Percentiles rank a stretch among this genome's conserved stretches.
These are phyloP conservation scores for Thalassiosira exigua DNA, from an alignment of 352 stramenopile genomes.

Conservation along the genomic window DNA sequence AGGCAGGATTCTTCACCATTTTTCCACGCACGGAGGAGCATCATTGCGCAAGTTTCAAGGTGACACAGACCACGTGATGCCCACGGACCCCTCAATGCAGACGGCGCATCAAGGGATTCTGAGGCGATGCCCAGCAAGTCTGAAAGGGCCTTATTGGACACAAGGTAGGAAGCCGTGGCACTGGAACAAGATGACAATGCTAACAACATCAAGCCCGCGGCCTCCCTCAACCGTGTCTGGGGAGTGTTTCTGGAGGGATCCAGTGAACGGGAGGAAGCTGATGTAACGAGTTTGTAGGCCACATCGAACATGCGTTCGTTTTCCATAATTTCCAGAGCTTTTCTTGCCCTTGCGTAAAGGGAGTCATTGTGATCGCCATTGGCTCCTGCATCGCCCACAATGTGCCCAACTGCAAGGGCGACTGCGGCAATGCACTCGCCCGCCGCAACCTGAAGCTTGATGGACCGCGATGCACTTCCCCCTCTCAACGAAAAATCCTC, in stretches of 20 bases:
- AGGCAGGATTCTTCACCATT: constrained; percentile 31
- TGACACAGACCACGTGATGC: constrained; percentile 68
- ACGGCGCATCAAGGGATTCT: constrained; percentile 52
- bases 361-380: background rate
- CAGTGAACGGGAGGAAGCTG: constrained; percentile 64
- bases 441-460: constrained; percentile 36
- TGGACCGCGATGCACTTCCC: constrained; percentile 17
- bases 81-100: constrained; percentile 64
- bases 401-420: constrained; percentile 37
- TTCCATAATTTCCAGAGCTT: constrained; percentile 56
- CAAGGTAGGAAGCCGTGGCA: constrained; percentile 27
- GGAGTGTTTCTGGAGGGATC: constrained; percentile 67
- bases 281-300: constrained; percentile 63
- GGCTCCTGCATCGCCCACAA: constrained; percentile 9
- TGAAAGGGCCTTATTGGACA: constrained; percentile 39
- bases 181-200: constrained; percentile 68
- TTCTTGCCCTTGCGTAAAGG: constrained; percentile 13
- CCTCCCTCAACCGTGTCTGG: constrained; percentile 64
- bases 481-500: constrained; percentile 8
- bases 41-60: constrained; percentile 61
- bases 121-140: constrained; percentile 33
- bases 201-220: constrained; percentile 67
- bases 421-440: constrained; percentile 42
- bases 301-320: constrained; percentile 66
- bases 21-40: constrained; percentile 74